These are phyloP conservation scores for Saturnispora zaruensis DNA, from an alignment of 805 yeast genomes.

Conservation along the genomic window DNA sequence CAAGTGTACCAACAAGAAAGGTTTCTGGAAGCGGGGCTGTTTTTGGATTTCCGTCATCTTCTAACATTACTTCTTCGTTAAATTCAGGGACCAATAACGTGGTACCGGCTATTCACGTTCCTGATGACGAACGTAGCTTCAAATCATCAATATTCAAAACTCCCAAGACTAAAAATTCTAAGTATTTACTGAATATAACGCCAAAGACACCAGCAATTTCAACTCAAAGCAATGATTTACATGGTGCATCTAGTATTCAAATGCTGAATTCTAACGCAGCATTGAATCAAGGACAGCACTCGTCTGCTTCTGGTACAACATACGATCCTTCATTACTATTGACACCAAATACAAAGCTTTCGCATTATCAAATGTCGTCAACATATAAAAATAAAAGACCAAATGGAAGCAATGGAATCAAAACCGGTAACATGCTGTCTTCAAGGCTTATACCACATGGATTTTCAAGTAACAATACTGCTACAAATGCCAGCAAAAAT, in stretches of 20 bases:
- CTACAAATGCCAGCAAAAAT: conserved; percentile 8
- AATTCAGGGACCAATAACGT: neutral
- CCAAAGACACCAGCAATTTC: conserved; percentile 9
- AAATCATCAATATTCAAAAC: conserved; percentile 14
- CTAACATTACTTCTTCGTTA: neutral
- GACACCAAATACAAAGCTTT: conserved; percentile 5
- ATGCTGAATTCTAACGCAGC: neutral
- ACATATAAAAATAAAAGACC: conserved; percentile 1
- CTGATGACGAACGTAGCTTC: neutral
- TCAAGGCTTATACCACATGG: conserved; percentile 3
- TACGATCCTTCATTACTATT: conserved; percentile 3
- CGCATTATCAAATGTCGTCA: neutral
- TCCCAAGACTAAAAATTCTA: conserved; percentile 14
- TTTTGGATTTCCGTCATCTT: conserved; percentile 3
- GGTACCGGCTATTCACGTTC: neutral
- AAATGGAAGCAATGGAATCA: neutral
- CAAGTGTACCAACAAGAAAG: conserved; percentile 7
- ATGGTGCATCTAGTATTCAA: neutral
- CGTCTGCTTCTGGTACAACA: neutral
- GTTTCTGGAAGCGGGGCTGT: conserved; percentile 9
- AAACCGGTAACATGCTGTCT: neutral
- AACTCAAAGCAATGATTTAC: neutral
- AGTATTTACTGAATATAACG: conserved; percentile 12
- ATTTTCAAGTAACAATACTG: neutral
- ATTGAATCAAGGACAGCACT: neutral